Evolutionary conservation across 2,329 filamentous ascomycete species (phyloP).

Genomic region (Xylariaceae sp.): DNA sequence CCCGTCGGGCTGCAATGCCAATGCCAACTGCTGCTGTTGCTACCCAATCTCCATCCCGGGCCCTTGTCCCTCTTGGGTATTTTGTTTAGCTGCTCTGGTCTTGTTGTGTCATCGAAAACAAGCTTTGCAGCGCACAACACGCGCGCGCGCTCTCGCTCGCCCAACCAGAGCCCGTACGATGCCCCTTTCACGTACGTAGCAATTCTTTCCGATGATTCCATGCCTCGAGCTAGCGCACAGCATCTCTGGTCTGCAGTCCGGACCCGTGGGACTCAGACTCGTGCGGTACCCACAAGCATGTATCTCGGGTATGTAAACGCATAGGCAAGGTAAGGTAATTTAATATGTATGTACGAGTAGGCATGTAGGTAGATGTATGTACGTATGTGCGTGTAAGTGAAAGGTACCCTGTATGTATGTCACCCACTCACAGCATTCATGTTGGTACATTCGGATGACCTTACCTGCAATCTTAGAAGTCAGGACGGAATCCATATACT

Average conservation of each 20-base stretch:
- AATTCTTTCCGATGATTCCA: conserved; percentile 2
- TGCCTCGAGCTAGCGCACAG: conserved; percentile 14
- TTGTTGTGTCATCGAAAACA: neutral
- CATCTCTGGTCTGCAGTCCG: conserved; percentile 10
- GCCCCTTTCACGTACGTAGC: neutral
- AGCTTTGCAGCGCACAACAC: conserved; percentile 4
- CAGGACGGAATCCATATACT: no score
- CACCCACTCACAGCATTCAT: neutral
- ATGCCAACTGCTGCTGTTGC: neutral
- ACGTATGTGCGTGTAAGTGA: neutral
- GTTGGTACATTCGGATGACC: neutral
- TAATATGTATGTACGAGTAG: neutral
- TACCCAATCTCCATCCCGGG: conserved; percentile 13
- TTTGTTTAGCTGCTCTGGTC: neutral
- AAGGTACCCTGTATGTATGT: neutral
- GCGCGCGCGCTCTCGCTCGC: conserved; percentile 1
- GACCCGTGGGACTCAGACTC: conserved; percentile 11
- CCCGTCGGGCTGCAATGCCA: conserved; percentile 1
- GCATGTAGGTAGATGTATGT: neutral
- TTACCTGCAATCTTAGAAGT: no score
- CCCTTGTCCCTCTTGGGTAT: neutral
- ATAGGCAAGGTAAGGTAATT: neutral
- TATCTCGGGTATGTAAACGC: neutral
- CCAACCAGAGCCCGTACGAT: no score
- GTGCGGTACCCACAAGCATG: conserved; percentile 1